Evolutionary conservation across 768 basidiomycete genomes (phyloP), one percentile per base, ranked within the genome.

Genomic region (Lanmaoa pseudosensibilis): DNA sequence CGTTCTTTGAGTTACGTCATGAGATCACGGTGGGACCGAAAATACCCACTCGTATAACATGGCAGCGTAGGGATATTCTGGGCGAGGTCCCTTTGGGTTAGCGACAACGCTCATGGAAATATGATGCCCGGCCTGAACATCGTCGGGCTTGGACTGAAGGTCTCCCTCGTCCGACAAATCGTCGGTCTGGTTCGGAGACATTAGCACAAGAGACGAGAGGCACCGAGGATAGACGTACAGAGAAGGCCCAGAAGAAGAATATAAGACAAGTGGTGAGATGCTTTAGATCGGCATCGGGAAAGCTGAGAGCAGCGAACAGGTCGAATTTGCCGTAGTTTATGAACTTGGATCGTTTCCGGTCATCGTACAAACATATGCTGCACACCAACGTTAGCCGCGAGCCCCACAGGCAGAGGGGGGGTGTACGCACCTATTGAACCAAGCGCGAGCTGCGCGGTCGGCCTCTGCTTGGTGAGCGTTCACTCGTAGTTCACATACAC

Each of bases 221-320:
- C 32, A 23, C 15, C 3, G 30, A 36, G 16, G 49, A 43, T 34
- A n/a, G 25, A 61, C 67, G 5, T 52, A 76, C 74, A 25, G 74
- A 65, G 56, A 75, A 75, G 15, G 74, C 74, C 72, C 73, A 75
- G 34, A 75, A 66, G 62, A 74, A 75, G 55, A 75, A 75, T 23
- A 70, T 66, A 30, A 76, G 68, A 55, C 74, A 69, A 2, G 75
- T 75, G 2, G 57, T 68, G 40, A 75, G 69, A 52, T 75, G 74
- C 7, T 59, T 57, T 13, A 61, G 25, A 56, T 75, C 74, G 9
- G 73, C 74, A 38, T 76, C 74, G 11, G 74, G 72, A 57, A 74
- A 75, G 56, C 69, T 71, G 54, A 76, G 72, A 15, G 72, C 71
- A 11, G 75, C 75, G 50, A 75, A 75, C 9, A 74, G 57, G 52